Evolutionary conservation across 208 protist genomes (phyloP), one percentile per base, ranked within the genome.

Genomic region (Trichomonas tenax): DNA sequence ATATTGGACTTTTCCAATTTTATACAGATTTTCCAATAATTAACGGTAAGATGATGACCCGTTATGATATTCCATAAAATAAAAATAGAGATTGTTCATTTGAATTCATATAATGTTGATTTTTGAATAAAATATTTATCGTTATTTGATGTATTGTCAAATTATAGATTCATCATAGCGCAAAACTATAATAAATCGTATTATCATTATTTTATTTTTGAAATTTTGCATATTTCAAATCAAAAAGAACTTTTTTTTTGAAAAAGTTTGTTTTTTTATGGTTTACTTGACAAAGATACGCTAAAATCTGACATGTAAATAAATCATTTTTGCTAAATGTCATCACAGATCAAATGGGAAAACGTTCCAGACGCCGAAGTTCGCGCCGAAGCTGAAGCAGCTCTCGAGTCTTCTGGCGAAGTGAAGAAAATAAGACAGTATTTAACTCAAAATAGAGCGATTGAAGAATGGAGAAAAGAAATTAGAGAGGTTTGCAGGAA

Each of bases 341-440:
- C n/a, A n/a, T 82, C 63, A 36, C 15, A 82, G 23, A 93, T 93
- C 46, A 23, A 31, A 93, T 93, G 86, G 86, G 86, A 93, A 36
- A 51, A 93, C 38, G 86, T 93, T 38, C 86, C 86, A 93, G 86
- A 93, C 1, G n/a, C n/a, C 15, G 86, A 93, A 58, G 44, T 93
- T 51, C 40, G 86, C 0, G 86, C 86, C 6, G 86, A 93, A 38
- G 86, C 44, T 93, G 86, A 93, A 93, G 86, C 86, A 38, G 86
- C 44, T 0, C 44, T 93, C 4, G 86, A 93, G 36, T 49, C 17
- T 23, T 44, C 41, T 48, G 86, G 86, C 6, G 44, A 93, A 93
- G 9, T 44, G 34, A 93, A 93, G 46, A n/a, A 38, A 34, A 93
- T 93, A 38, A 8, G 86, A 21, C 40, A 48, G 38, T 93, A 36